Evolutionary conservation across 2,329 filamentous ascomycete genomes (phyloP).

Genomic region (Exutisphaerella laricina): DNA sequence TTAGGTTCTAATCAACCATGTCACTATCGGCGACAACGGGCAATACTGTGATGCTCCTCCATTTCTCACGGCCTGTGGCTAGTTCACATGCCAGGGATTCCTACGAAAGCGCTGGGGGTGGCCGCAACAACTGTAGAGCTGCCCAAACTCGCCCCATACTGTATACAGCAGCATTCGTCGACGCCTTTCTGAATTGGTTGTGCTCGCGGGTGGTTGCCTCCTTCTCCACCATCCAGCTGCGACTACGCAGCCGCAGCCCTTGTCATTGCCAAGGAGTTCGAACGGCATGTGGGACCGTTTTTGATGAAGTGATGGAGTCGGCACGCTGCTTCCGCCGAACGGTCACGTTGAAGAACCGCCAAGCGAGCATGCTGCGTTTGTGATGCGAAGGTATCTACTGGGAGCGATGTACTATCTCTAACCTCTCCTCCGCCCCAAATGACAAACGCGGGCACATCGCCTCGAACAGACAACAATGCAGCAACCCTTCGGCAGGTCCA

Average conservation of each 20-base stretch:
- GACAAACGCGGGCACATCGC: not conserved
- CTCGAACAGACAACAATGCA: not conserved
- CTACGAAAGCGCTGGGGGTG: not conserved
- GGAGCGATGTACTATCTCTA: not conserved
- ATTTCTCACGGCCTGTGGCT: too few relatives aligned
- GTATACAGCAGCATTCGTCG: too few relatives aligned
- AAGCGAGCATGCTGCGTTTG: not conserved
- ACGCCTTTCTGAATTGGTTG: too few relatives aligned
- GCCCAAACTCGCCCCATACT: too few relatives aligned
- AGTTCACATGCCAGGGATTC: too few relatives aligned
- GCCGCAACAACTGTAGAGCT: too few relatives aligned
- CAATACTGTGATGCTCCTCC: too few relatives aligned
- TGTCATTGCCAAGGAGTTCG: not conserved
- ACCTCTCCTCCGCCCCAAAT: too few relatives aligned
- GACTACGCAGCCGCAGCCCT: not conserved
- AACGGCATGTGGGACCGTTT: slow-evolving; percentile 2
- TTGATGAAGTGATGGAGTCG: slow-evolving; percentile 2
- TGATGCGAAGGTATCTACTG: not conserved
- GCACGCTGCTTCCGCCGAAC: slow-evolving; percentile 4
- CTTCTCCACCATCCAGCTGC: not conserved
- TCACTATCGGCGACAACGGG: slow-evolving; percentile 3
- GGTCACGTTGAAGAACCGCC: not conserved
- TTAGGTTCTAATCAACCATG: too few relatives aligned
- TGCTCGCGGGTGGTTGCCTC: too few relatives aligned
- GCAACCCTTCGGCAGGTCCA: slow-evolving; percentile 4